These are phyloP conservation scores for Candida anglica DNA, from an alignment of 805 yeast genomes.

Conservation along the genomic window DNA sequence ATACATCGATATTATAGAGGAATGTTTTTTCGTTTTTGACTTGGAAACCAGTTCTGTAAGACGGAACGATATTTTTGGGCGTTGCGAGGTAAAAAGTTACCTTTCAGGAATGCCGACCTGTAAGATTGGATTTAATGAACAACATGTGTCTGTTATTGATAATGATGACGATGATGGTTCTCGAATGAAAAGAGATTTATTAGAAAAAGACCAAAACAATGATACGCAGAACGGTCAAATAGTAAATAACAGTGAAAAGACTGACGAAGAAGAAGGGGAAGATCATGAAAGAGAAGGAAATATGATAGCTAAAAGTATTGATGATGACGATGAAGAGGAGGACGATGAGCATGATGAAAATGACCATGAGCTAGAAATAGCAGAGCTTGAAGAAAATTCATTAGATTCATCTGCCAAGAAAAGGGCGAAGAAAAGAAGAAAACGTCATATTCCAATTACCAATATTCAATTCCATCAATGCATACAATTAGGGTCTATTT, in stretches of 20 bases:
- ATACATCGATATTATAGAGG: constrained; percentile 38
- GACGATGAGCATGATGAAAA: neutral
- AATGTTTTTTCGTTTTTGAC: constrained; percentile 33
- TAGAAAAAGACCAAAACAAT: too few species aligned
- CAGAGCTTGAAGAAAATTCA: neutral
- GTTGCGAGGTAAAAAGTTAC: constrained; percentile 32
- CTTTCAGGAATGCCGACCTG: constrained; percentile 44
- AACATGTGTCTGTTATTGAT: constrained; percentile 30
- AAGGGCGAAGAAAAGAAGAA: constrained; percentile 4
- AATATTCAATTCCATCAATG: constrained; percentile 55
- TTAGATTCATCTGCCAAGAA: neutral
- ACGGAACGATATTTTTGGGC: constrained; percentile 31
- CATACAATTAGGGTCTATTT: constrained; percentile 69
- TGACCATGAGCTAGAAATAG: constrained; percentile 1
- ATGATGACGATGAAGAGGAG: constrained; percentile 8
- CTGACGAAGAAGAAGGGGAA: constrained; percentile 8
- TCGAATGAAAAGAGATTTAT: too few species aligned
- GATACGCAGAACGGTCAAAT: too few species aligned
- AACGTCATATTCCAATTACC: constrained; percentile 24
- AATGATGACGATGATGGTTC: constrained; percentile 12
- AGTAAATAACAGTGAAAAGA: too few species aligned
- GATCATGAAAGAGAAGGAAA: constrained; percentile 4
- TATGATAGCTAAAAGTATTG: constrained; percentile 2
- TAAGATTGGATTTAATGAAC: constrained; percentile 38
- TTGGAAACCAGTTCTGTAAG: constrained; percentile 21